phyloP scores from a whole-genome alignment of 2,329 filamentous ascomycete species.

The Ceratocystis lukuohia region DNA sequence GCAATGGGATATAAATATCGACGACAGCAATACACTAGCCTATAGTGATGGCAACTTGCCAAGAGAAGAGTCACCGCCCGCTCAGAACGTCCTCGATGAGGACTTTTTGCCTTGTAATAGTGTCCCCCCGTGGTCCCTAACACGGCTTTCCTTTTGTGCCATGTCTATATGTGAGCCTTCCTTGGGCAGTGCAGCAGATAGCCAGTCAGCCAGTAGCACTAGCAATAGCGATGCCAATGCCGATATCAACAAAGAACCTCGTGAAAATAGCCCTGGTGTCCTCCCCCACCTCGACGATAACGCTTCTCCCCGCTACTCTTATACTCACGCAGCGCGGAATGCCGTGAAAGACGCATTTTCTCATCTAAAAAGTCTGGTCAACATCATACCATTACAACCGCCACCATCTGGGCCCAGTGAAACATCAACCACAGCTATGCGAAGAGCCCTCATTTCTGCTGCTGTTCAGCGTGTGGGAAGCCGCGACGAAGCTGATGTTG shows the following conservation, averaged over 20 bases:
- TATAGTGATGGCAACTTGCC: not conserved
- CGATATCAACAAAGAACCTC: no score
- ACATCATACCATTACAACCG: not conserved
- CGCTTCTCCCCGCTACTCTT: not conserved
- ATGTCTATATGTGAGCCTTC: not conserved
- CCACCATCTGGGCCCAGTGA: not conserved
- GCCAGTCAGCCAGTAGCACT: not conserved
- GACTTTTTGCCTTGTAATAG: not conserved
- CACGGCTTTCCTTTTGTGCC: not conserved
- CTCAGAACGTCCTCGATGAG: no score
- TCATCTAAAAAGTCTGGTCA: not conserved
- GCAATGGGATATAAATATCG: not conserved
- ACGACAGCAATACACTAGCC: not conserved
- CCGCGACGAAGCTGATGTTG: not conserved
- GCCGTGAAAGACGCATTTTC: not conserved
- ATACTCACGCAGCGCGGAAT: not conserved
- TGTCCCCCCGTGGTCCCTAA: not conserved
- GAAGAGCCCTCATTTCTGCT: not conserved
- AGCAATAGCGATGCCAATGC: not conserved
- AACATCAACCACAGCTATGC: not conserved
- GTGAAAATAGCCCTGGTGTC: no score
- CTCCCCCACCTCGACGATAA: not conserved
- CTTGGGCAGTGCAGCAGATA: not conserved
- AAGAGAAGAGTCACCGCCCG: not conserved
- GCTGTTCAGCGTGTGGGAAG: not conserved